Evolutionary conservation across 2,329 filamentous ascomycete species (phyloP).

Genomic region (Pyrenophora teres): DNA sequence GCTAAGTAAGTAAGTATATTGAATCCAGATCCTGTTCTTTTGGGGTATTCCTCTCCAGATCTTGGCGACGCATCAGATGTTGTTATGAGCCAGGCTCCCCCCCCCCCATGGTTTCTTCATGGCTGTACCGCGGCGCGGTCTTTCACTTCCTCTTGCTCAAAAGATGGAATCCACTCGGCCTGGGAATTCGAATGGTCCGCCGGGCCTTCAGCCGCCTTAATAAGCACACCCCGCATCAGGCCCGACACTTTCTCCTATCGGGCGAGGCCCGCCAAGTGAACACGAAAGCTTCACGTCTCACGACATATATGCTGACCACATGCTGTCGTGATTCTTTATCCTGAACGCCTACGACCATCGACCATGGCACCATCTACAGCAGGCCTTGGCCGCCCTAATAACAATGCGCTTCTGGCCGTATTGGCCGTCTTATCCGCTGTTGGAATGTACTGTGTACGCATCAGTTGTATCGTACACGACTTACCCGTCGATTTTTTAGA

Average conservation of each 20-base stretch:
- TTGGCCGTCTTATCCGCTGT: constrained; percentile 3
- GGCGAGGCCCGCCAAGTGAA: neutral
- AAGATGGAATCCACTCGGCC: no score
- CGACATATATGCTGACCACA: neutral
- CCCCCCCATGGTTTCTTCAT: no score
- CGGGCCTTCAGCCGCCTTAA: neutral
- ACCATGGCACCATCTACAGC: constrained; percentile 13
- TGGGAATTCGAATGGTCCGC: neutral
- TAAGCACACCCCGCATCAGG: neutral
- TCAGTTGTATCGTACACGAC: constrained; percentile 3
- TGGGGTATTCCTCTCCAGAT: no score
- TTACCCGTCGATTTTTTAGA: constrained; percentile 14
- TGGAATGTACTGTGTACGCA: constrained; percentile 22
- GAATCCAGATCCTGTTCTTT: neutral
- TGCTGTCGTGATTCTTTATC: no score
- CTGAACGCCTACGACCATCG: neutral
- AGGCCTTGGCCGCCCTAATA: constrained; percentile 13
- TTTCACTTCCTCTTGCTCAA: no score
- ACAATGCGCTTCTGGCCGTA: constrained; percentile 8
- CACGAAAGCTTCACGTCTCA: neutral
- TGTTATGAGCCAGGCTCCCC: no score
- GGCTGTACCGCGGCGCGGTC: no score
- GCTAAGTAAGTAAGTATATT: no score
- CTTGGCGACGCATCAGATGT: no score
- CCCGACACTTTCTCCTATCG: no score